phyloP scores from a whole-genome alignment of 192 early-diverging fungal genomes.

The Gonapodya sp. region DNA sequence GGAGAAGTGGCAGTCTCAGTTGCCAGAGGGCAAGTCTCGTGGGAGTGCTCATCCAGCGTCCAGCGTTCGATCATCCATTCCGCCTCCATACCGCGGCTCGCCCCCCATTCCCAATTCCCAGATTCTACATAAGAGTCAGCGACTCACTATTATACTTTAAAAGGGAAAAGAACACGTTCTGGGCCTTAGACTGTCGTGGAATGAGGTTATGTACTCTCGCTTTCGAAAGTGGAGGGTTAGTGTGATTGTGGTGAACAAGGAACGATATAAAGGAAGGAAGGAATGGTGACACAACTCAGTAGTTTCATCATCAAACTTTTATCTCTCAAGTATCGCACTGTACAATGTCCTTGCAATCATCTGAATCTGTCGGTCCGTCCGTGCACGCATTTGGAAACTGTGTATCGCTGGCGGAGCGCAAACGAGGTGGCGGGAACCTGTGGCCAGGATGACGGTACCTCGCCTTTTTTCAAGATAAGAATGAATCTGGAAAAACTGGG shows the following conservation, averaged over 20 bases:
- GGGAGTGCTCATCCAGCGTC: neutral
- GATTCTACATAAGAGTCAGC: neutral
- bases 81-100: neutral
- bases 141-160: neutral
- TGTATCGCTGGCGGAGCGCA: neutral
- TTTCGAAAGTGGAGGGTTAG: neutral
- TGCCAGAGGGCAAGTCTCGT: neutral
- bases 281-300: neutral
- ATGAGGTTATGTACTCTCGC: neutral
- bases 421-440: neutral
- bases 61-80: neutral
- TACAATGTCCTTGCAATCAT: too few relatives aligned
- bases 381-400: neutral
- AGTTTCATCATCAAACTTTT: neutral
- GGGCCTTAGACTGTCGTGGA: too few relatives aligned
- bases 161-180: neutral
- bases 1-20: constrained; percentile 1
- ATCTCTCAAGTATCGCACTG: neutral
- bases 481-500: too few relatives aligned
- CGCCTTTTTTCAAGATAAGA: too few relatives aligned
- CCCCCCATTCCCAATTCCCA: neutral
- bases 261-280: neutral
- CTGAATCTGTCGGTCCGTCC: too few relatives aligned
- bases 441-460: too few relatives aligned
- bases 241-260: neutral